Evolutionary conservation across 768 basidiomycete genomes (phyloP), one percentile per base, ranked within the genome.

Genomic region (Boletus vinaceobasis): DNA sequence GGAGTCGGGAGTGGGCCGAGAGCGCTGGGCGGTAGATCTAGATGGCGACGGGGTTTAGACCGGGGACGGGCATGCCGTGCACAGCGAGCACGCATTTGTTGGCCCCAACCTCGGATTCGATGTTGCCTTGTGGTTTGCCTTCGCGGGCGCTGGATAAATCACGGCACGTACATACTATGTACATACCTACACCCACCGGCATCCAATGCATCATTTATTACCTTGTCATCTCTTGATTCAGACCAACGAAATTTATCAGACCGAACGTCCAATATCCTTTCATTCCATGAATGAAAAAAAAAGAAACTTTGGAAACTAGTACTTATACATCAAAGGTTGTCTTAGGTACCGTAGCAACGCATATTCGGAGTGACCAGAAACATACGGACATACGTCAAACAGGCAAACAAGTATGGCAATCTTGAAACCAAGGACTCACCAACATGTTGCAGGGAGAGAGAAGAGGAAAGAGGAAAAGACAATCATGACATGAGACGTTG

Each of bases 1-100:
- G 93, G 15, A 93, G 90, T 66, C 87, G 79, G 61, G 89, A 94
- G 61, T 96, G 93, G 93, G 80, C 80, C 3, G 80, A 82, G 66
- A 74, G 69, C 36, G 67, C 76, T 15, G 75, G 73, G 21, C 60
- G 19, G 44, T 60, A 58, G 52, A 10, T 17, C 29, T 7, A 5
- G 35, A 43, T 13, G 37, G 26, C 8, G 19, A 37, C 4, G 9
- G 27, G 29, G 43, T 31, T 23, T 19, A 36, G 26, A 19, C 29
- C 17, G n/a, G 29, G 52, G 36, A 48, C 14, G 17, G 23, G 14
- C 13, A 21, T 36, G 21, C 29, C 17, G n/a, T 38, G 11, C 9
- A 3, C 15, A 35, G 39, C 17, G 26, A 35, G 38, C 21, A 19
- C 3, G 1, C n/a, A n/a, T 27, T 21, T 29, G 35, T n/a, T 17